These are phyloP conservation scores for Vicia villosa DNA, from an alignment of 306 rosid species.

Conservation along the genomic window DNA sequence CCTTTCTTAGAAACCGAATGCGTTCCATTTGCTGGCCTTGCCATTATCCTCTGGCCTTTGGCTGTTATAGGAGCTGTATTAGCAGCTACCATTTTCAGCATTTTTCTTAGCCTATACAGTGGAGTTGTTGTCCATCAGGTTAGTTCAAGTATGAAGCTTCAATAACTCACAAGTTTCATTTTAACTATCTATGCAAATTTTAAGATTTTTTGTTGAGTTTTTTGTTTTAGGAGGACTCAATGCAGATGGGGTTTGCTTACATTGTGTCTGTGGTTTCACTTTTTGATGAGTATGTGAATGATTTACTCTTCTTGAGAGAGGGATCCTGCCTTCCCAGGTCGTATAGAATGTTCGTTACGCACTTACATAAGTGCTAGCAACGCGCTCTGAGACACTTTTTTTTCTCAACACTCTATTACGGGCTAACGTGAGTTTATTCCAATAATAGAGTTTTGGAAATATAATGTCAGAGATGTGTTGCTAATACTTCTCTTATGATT, in stretches of 20 bases:
- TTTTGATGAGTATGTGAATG: constrained; percentile 85
- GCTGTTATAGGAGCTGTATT: constrained; percentile 67
- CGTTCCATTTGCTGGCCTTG: constrained; percentile 84
- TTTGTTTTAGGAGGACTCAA: constrained; percentile 61
- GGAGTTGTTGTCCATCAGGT: constrained; percentile 84
- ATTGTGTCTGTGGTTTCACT: constrained; percentile 67
- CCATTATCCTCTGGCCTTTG: constrained; percentile 82
- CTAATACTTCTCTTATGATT: background rate
- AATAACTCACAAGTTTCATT: constrained; percentile 2
- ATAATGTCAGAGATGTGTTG: background rate
- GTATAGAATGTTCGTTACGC: background rate
- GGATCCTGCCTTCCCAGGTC: constrained; percentile 91
- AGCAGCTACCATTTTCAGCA: constrained; percentile 54
- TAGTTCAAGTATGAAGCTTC: constrained; percentile 19
- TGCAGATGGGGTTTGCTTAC: constrained; percentile 69
- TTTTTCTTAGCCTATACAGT: constrained; percentile 64
- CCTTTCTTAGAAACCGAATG: constrained; percentile 82
- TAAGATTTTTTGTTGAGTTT: constrained; percentile 1
- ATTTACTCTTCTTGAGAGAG: constrained; percentile 74
- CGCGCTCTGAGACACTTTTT: background rate
- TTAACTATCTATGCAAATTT: constrained; percentile 3
- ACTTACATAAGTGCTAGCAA: background rate
- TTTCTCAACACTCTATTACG: background rate
- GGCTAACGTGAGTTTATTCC: background rate
- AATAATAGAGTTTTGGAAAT: background rate